Evolutionary conservation across 257 asterid species (phyloP), one percentile per base, ranked within the genome.

Genomic region (Nicotiana tabacum): DNA sequence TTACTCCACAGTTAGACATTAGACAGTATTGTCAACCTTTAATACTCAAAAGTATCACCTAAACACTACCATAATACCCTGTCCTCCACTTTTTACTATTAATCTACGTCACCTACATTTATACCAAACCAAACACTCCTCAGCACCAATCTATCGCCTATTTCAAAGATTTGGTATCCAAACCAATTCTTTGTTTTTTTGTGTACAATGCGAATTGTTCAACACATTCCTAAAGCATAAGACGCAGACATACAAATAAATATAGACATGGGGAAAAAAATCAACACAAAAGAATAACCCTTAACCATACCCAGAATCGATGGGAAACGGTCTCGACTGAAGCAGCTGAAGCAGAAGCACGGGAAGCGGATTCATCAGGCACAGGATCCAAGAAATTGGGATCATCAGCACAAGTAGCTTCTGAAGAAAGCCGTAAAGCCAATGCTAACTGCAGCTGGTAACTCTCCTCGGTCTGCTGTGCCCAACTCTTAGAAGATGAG

Each of bases 381-480:
- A 87, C 88, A 10, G 90, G 95, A 90, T 94, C 95, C 94, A 93
- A 88, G 65, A 94, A 92, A 89, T 94, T 90, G 37, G 98, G 98
- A 85, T 96, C 98, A 81, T 92, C 93, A 4, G 94, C 98, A 78
- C 98, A 89, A 0, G 97, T 86, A 65, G 98, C 98, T 85, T 94
- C 98, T 4, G 97, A 85, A 0, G 98, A 93, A 33, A 96, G 91
- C 67, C 98, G 91, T 33, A 96, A 94, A 72, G 98, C 98, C 89
- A 96, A 83, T 8, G 98, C 97, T 89, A 94, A 85, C 91, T 94
- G 99, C 91, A 96, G 82, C 83, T 91, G 98, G 77, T 96, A 96
- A 84, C 98, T 94, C 94, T 96, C 98, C 88, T 93, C 99, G 83
- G 98, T 96, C 91, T 94, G 98, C 87, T 90, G 99, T 61, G 99